Base-by-base conservation (phyloP, 2,329 filamentous ascomycete species). In the Thelonectria discophora region DNA sequence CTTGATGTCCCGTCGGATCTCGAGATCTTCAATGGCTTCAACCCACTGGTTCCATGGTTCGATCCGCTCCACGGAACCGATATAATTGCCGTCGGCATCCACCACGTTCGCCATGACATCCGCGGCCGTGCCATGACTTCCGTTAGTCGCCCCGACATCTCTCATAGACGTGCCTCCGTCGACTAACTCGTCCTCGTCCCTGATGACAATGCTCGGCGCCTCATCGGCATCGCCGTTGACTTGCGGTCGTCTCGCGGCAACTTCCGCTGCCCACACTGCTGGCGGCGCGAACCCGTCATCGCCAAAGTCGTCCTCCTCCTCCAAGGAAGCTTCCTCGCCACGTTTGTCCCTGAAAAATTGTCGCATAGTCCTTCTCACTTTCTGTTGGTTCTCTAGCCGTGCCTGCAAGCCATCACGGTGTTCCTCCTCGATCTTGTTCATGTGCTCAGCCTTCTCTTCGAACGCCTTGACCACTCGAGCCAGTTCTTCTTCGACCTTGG, bases 11-110 rank as follows among this genome's bases (percentile, higher is more conserved):
- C 80, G 75, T 64, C 72, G 73, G 43, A 83, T 67, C 2, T 79
- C 77, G 2, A 78, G 56, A 12, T 74, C 64, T 17, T 77, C 72
- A 11, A 82, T 74, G 6, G 70, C 73, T 12, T 76, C 69, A 4
- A 80, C 73, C 72, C 76, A 79, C n/a, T 75, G 74, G 52, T 82
- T 82, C 67, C 75, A 75, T 0, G 73, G 71, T 18, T 75, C 73
- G 18, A 80, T 75, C 1, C 72, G 74, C 42, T 73, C 70, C 32
- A 83, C 65, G 5, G 72, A 67, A 2, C 78, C 80, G 17, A 83
- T 70, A 6, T 77, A 58, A 2, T 71, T 70, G n/a, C 78, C 79
- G 3, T 77, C 73, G 0, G 74, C 69, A 58, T 79, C 76, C 18
- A 75, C 63, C 2, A 83, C 73, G 39, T 79, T 66, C 5, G 78